Base-by-base conservation (phyloP, 768 basidiomycete species). In the Paxillus involutus region DNA sequence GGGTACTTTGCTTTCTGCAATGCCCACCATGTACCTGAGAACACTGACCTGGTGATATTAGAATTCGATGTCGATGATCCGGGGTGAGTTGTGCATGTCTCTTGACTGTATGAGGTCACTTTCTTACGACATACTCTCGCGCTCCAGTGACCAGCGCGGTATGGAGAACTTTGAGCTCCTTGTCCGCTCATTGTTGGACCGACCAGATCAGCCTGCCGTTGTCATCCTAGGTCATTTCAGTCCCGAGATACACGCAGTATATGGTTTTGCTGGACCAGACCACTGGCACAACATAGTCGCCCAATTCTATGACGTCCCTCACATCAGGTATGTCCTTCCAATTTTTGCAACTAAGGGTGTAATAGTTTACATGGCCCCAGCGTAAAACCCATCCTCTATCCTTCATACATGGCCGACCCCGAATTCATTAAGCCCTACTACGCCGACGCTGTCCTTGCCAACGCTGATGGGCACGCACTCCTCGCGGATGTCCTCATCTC, bases 251-350 rank as follows among this genome's bases (percentile, higher is more conserved):
- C 91, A 95, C 61, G 76, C 81, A 36, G 71, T 79, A 19, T 76
- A 91, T 62, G 95, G 94, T 2, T 97, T 90, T 64, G 85, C 84
- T 3, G 95, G 96, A 2, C 89, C 95, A 1, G 95, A 97, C 65
- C 84, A 92, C 62, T 85, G 85, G 78, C 96, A 99, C 70, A 86
- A 80, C 59, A 73, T 89, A 52, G 94, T 98, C 1, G 91, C 97
- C 2, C 94, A 95, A 66, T 98, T 94, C 75, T 99, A 99, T 75
- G 97, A 99, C 67, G 84, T 98, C 26, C 95, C 96, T 0, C 92
- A 98, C 68, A 76, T 99, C 63, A 84, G 81, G 85, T 83, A 44
- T 40, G 75, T 24, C 13, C 9, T 4, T 24, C 43, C 37, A 13
- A 26, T 30, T 30, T 36, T 0, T 49, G 21, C 32, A 24, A 45